Evolutionary conservation across 495 filamentous ascomycete genomes (phyloP).

Genomic region (Coniosporium apollinis): DNA sequence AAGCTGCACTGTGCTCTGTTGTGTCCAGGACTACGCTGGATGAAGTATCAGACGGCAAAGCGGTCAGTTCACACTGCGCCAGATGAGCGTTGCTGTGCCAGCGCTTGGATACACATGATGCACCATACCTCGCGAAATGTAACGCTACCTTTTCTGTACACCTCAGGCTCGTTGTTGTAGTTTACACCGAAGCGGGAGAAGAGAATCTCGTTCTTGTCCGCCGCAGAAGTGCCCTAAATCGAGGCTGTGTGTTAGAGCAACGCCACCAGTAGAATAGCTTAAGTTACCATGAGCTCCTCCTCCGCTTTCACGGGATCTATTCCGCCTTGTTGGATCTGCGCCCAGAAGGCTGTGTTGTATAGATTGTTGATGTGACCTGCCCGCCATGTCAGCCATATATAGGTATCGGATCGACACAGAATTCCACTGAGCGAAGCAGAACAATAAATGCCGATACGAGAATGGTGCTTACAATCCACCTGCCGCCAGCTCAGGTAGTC

Average conservation of each 20-base stretch:
- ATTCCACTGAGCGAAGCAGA: background rate
- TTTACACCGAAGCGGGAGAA: constrained; percentile 83
- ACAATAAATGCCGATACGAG: constrained; percentile 1
- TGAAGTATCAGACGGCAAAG: too few relatives aligned
- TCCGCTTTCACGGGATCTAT: constrained; percentile 65
- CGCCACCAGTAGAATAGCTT: constrained; percentile 1
- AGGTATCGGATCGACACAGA: background rate
- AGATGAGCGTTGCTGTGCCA: too few relatives aligned
- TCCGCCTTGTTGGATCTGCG: constrained; percentile 59
- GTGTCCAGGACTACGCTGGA: too few relatives aligned
- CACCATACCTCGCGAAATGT: constrained; percentile 59
- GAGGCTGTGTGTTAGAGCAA: background rate
- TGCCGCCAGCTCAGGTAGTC: constrained; percentile 97
- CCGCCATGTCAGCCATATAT: background rate
- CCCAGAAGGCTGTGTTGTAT: constrained; percentile 96
- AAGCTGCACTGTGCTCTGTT: too few relatives aligned
- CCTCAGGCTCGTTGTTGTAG: constrained; percentile 89
- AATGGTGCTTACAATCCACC: constrained; percentile 59
- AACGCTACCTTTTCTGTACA: constrained; percentile 85
- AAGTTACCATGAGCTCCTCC: constrained; percentile 46
- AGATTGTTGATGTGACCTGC: constrained; percentile 93
- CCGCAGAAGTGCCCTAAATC: constrained; percentile 54
- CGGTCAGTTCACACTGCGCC: too few relatives aligned
- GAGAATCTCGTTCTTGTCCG: constrained; percentile 91
- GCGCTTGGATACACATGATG: too few relatives aligned